These are phyloP conservation scores for Cylindricascospora bacillispora DNA, from an alignment of 1,139 yeast species.

Conservation along the genomic window DNA sequence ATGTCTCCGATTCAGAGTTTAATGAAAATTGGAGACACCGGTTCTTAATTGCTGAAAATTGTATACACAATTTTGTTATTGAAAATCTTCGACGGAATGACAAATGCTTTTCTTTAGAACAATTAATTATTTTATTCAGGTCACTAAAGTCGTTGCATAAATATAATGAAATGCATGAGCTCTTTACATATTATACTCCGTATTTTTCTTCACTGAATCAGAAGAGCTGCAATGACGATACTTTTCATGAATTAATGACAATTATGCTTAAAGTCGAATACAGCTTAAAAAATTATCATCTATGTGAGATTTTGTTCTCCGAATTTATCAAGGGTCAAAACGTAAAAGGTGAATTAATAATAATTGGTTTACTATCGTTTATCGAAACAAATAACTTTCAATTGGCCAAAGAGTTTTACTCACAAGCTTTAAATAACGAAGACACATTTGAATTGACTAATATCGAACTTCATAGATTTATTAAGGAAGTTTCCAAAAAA, in stretches of 20 bases:
- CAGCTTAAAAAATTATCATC: constrained; percentile 11
- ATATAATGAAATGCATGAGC: no score
- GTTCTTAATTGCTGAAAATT: no score
- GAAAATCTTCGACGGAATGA: no score
- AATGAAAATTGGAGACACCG: no score
- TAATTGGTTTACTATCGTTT: constrained; percentile 20
- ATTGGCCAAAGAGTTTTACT: constrained; percentile 23
- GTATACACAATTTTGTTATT: no score
- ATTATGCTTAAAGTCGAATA: constrained; percentile 11
- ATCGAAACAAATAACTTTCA: constrained; percentile 18
- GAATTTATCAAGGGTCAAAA: constrained; percentile 17
- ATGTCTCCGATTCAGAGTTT: no score
- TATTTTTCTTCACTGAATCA: no score
- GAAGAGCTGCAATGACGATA: no score
- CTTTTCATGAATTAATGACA: constrained; percentile 8
- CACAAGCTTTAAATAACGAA: constrained; percentile 18
- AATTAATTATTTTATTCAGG: constrained; percentile 10
- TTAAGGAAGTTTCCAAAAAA: constrained; percentile 9
- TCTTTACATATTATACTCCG: no score
- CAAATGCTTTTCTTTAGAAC: constrained; percentile 10
- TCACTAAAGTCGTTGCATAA: constrained; percentile 7
- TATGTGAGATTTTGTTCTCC: constrained; percentile 18
- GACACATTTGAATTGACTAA: constrained; percentile 18
- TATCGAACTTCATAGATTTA: constrained; percentile 10
- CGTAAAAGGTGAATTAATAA: constrained; percentile 11